phyloP scores from a whole-genome alignment of 2,329 filamentous ascomycete species.

The Beauveria medogensis region DNA sequence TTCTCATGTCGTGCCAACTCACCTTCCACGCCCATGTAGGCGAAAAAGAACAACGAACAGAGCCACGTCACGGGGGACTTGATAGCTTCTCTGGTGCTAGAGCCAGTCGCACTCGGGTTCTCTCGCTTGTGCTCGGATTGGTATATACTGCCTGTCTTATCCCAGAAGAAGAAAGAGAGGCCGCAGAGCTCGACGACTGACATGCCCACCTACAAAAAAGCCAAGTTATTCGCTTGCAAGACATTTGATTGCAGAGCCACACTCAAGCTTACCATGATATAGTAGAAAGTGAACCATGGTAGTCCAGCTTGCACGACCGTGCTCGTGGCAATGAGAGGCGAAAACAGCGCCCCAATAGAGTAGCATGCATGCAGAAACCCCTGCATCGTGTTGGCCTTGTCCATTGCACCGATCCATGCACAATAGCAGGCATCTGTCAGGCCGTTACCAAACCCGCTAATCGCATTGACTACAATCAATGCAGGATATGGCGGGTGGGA shows the following conservation, averaged over 20 bases:
- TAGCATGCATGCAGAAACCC: slow-evolving; percentile 60
- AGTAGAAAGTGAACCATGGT: slow-evolving; percentile 64
- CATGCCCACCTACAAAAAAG: slow-evolving; percentile 28
- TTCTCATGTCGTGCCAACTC: background rate
- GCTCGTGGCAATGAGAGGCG: slow-evolving; percentile 57
- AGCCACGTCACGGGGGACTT: slow-evolving; percentile 54
- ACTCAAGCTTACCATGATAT: slow-evolving; percentile 51
- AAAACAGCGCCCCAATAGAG: slow-evolving; percentile 54
- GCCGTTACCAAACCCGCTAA: slow-evolving; percentile 62
- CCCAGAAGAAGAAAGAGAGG: slow-evolving; percentile 50
- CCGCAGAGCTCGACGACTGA: slow-evolving; percentile 48
- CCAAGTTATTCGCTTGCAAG: too few species aligned
- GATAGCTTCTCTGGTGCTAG: slow-evolving; percentile 31
- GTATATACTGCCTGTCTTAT: slow-evolving; percentile 46
- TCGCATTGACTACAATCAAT: slow-evolving; percentile 51
- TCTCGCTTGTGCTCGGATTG: slow-evolving; percentile 29
- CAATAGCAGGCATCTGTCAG: slow-evolving; percentile 46
- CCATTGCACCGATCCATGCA: slow-evolving; percentile 54
- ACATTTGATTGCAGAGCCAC: too few species aligned
- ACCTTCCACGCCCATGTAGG: slow-evolving; percentile 65
- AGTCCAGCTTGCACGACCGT: slow-evolving; percentile 53
- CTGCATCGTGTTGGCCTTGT: slow-evolving; percentile 58
- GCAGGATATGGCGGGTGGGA: slow-evolving; percentile 58
- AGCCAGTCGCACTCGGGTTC: slow-evolving; percentile 17
- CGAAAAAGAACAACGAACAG: slow-evolving; percentile 58